phyloP scores from a whole-genome alignment of 495 filamentous ascomycete genomes.

The Lasiosphaeria ovina region DNA sequence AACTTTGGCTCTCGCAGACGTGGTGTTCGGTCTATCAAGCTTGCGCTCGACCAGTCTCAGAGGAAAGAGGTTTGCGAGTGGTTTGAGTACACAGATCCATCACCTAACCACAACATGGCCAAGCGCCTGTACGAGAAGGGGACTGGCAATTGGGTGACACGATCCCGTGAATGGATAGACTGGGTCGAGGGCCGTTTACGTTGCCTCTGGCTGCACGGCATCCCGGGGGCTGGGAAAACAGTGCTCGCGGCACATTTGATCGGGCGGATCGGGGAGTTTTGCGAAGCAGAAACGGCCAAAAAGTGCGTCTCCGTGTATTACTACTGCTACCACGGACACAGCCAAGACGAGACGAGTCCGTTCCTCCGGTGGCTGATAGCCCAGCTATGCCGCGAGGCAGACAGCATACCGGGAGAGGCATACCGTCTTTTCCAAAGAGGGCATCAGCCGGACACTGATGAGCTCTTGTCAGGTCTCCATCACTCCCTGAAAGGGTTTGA shows the following conservation, averaged over 20 bases:
- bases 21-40: not conserved
- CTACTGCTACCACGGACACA: conserved; percentile 35
- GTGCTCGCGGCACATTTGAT: conserved; percentile 30
- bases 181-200: conserved; percentile 18
- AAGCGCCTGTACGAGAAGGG: conserved; percentile 12
- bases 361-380: conserved; percentile 27
- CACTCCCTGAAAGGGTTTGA: not conserved
- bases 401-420: conserved; percentile 17
- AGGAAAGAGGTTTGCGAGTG: not conserved
- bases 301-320: conserved; percentile 27
- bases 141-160: conserved; percentile 25
- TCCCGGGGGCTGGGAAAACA: conserved; percentile 40
- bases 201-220: conserved; percentile 35
- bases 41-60: not conserved
- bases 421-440: conserved; percentile 8
- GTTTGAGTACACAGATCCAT: conserved; percentile 4
- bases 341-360: conserved; percentile 29
- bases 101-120: conserved; percentile 16
- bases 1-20: not conserved
- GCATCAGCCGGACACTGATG: not conserved
- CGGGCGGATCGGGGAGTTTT: not conserved
- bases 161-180: not conserved
- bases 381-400: conserved; percentile 31
- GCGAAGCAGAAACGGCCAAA: conserved; percentile 15
- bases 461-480: not conserved